A percentile compares a stretch with the other conserved stretches of the same genome.
Evolutionary conservation across 768 basidiomycete genomes (phyloP).

Genomic region (Albatrellus ellisii): DNA sequence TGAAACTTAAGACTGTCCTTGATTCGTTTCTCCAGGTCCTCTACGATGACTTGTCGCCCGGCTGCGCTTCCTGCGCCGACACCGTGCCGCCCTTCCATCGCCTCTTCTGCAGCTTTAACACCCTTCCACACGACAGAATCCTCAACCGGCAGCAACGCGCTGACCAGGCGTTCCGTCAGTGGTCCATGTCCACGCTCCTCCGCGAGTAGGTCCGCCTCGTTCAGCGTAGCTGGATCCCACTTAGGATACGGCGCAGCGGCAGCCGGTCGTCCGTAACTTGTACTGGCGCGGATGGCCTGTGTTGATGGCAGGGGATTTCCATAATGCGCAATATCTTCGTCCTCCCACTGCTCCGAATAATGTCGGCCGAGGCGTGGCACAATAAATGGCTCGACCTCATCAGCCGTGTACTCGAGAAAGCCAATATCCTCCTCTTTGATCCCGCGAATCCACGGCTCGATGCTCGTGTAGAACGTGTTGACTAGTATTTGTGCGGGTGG

Average conservation of each 20-base stretch:
- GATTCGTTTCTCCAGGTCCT: conserved; percentile 64
- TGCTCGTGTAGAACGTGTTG: conserved; percentile 73
- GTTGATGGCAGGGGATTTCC: conserved; percentile 29
- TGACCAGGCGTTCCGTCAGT: conserved; percentile 74
- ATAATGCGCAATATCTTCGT: conserved; percentile 58
- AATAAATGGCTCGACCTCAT: conserved; percentile 78
- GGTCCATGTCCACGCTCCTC: conserved; percentile 82
- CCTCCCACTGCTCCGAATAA: conserved; percentile 89
- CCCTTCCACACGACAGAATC: conserved; percentile 54
- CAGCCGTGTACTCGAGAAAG: conserved; percentile 81
- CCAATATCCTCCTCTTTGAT: conserved; percentile 95
- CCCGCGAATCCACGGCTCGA: conserved; percentile 82
- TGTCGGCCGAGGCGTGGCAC: conserved; percentile 82
- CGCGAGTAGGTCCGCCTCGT: conserved; percentile 50
- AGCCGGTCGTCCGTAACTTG: conserved; percentile 19
- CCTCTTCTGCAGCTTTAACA: conserved; percentile 73
- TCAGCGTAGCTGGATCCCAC: conserved; percentile 76
- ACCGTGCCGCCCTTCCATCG: conserved; percentile 73
- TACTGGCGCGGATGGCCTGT: conserved; percentile 24
- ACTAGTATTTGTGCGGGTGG: conserved; percentile 57
- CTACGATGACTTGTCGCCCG: conserved; percentile 65
- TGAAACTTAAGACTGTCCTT: conserved; percentile 69
- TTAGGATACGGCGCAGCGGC: conserved; percentile 45
- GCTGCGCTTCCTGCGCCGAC: conserved; percentile 64
- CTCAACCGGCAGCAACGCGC: conserved; percentile 59